phyloP scores from a whole-genome alignment of 129 eudicot species.

The Scalesia atractyloides region DNA sequence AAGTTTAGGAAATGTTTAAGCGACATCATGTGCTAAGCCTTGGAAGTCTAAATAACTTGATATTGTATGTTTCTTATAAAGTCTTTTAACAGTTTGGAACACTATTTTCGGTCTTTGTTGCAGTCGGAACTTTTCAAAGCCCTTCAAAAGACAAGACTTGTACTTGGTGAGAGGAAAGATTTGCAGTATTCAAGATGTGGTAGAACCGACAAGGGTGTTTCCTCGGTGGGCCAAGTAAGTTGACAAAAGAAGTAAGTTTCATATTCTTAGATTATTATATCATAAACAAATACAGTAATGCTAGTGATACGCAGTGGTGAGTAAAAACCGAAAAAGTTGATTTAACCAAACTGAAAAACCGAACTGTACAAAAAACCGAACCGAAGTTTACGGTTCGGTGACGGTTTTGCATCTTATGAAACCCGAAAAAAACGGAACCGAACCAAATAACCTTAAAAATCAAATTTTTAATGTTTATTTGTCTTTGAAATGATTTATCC shows the following conservation, averaged over 20 bases:
- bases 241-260: slow-evolving; percentile 30
- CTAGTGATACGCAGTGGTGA: not conserved
- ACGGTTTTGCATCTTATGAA: too few species aligned
- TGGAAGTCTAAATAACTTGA: not conserved
- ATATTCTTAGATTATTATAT: slow-evolving; percentile 14
- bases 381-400: too few species aligned
- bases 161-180: slow-evolving; percentile 69
- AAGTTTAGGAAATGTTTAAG: slow-evolving; percentile 12
- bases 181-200: slow-evolving; percentile 91
- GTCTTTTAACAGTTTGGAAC: not conserved
- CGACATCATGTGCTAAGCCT: not conserved
- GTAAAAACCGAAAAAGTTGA: too few species aligned
- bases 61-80: slow-evolving; percentile 5
- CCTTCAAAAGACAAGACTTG: slow-evolving; percentile 69
- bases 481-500: too few species aligned
- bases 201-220: slow-evolving; percentile 99
- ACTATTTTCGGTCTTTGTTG: slow-evolving; percentile 27
- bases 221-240: slow-evolving; percentile 96
- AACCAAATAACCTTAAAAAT: too few species aligned
- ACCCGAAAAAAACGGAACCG: too few species aligned
- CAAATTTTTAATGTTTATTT: too few species aligned
- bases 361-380: too few species aligned
- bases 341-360: too few species aligned
- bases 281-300: not conserved
- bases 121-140: slow-evolving; percentile 93